A percentile compares a stretch with the other conserved stretches of the same genome.
Evolutionary conservation across 176 grass and related monocot genomes (phyloP).

Genomic region (Paspalum vaginatum): DNA sequence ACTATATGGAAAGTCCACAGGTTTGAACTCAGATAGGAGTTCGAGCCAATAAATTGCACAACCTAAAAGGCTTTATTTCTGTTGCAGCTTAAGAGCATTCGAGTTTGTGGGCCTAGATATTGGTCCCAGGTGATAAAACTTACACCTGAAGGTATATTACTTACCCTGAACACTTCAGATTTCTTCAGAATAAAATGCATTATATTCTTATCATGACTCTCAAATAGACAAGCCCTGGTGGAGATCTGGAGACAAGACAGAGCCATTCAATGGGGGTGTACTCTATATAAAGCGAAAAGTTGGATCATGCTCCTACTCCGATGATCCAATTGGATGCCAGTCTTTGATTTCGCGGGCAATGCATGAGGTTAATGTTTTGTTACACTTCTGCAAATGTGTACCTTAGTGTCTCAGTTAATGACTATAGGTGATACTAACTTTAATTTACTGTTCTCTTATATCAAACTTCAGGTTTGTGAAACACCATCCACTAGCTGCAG

Average conservation of each 20-base stretch:
- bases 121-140: constrained; percentile 87
- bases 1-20: not conserved
- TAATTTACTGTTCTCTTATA: constrained; percentile 8
- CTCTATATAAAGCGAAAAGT: constrained; percentile 98
- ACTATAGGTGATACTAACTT: constrained; percentile 8
- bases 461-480: constrained; percentile 74
- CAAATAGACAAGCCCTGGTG: constrained; percentile 87
- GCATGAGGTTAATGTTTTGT: constrained; percentile 75
- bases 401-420: constrained; percentile 3
- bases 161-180: constrained; percentile 26
- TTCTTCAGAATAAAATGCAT: constrained; percentile 32
- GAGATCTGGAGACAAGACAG: constrained; percentile 76
- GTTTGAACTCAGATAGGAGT: not conserved
- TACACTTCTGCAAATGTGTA: constrained; percentile 7
- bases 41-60: not conserved
- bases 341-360: constrained; percentile 96
- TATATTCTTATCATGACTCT: constrained; percentile 27
- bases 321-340: constrained; percentile 95
- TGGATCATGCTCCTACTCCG: constrained; percentile 92
- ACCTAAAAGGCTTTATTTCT: constrained; percentile 32
- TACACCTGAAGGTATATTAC: constrained; percentile 73
- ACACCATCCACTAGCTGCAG: constrained; percentile 33
- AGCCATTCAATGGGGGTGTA: constrained; percentile 88
- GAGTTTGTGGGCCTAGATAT: constrained; percentile 97
- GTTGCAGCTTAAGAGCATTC: constrained; percentile 83